phyloP scores from a whole-genome alignment of 352 stramenopile species.

The Globisporangium camurandrum region DNA sequence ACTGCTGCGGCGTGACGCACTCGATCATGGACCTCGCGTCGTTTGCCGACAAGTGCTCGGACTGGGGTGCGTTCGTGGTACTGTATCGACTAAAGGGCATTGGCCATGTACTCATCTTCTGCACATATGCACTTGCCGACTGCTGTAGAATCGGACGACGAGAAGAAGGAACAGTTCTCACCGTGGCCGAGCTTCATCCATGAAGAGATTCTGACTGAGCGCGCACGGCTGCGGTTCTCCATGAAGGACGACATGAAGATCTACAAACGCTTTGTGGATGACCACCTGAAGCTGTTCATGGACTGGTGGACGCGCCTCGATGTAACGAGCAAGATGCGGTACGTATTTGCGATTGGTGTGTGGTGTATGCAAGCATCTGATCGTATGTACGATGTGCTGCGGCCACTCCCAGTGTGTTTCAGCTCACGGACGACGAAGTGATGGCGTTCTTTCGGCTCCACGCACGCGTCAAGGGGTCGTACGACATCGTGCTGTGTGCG shows the following conservation, averaged over 20 bases:
- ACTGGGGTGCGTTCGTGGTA: slow-evolving; percentile 46
- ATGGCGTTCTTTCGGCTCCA: slow-evolving; percentile 69
- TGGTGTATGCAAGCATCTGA: neutral
- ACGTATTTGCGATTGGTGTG: neutral
- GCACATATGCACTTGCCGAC: neutral
- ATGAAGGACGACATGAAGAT: slow-evolving; percentile 73
- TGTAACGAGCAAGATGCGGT: slow-evolving; percentile 38
- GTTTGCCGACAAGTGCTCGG: slow-evolving; percentile 86
- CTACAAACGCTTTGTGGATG: slow-evolving; percentile 54
- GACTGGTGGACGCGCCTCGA: slow-evolving; percentile 52
- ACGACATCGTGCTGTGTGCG: slow-evolving; percentile 86
- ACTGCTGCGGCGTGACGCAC: slow-evolving; percentile 88
- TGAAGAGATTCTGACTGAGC: slow-evolving; percentile 89
- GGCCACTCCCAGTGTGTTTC: slow-evolving; percentile 50
- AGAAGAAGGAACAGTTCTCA: slow-evolving; percentile 84
- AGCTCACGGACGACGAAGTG: slow-evolving; percentile 82
- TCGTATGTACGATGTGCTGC: too few species aligned
- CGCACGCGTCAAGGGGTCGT: slow-evolving; percentile 88
- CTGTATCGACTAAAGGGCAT: neutral
- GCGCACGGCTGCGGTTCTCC: slow-evolving; percentile 76
- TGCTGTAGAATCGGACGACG: slow-evolving; percentile 81
- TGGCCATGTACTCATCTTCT: neutral
- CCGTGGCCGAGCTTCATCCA: slow-evolving; percentile 85
- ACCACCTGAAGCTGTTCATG: slow-evolving; percentile 57
- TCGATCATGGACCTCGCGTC: slow-evolving; percentile 78